Evolutionary conservation across 768 basidiomycete species (phyloP).

Genomic region (Boletus sensibilis): DNA sequence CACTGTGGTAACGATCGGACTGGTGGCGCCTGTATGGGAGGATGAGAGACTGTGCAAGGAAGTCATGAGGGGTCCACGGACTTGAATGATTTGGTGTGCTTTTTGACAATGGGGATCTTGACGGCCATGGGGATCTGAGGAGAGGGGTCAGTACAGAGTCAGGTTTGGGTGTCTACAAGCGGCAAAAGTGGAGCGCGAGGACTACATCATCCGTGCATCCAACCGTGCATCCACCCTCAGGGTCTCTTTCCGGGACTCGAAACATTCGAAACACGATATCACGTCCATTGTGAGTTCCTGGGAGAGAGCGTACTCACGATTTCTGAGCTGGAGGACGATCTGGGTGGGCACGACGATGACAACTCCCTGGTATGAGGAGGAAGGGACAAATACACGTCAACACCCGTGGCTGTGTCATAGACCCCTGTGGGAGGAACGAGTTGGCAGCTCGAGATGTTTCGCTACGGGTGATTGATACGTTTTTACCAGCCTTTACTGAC

Average conservation of each 20-base stretch:
- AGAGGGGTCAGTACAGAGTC: constrained; percentile 13
- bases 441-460: no score
- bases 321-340: constrained; percentile 50
- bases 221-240: constrained; percentile 23
- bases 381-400: constrained; percentile 27
- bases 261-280: not conserved
- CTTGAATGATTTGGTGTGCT: constrained; percentile 98
- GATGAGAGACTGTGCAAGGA: constrained; percentile 12
- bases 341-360: constrained; percentile 8
- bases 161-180: not conserved
- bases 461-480: not conserved
- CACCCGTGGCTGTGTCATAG: constrained; percentile 23
- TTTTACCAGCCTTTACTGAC: not conserved
- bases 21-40: constrained; percentile 81
- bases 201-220: constrained; percentile 22
- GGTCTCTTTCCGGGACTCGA: not conserved
- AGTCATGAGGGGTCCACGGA: constrained; percentile 39
- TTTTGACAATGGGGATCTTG: constrained; percentile 83
- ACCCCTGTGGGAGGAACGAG: not conserved
- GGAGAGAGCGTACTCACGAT: constrained; percentile 45
- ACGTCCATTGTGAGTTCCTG: not conserved
- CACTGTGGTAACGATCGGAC: constrained; percentile 94
- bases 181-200: not conserved
- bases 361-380: not conserved
- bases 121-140: constrained; percentile 43